Base-by-base conservation (phyloP, 805 yeast species). In the Phaffomyces antillensis region DNA sequence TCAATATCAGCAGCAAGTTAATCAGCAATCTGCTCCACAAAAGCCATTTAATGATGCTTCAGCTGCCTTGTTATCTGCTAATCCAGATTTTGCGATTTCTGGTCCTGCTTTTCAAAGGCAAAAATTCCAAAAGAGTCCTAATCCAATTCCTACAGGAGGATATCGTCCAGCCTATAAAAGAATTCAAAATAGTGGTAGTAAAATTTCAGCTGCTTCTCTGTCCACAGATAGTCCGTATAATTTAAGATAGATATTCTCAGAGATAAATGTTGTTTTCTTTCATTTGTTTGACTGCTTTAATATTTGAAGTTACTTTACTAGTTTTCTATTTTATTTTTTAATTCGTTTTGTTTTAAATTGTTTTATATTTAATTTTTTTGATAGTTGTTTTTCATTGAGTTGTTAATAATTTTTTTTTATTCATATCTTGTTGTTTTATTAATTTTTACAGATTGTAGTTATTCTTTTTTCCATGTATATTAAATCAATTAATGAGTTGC, bases 171-270 rank as follows among this genome's bases (percentile, higher is more conserved):
- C 71, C 1, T 70, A 68, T 47, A 70, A 64, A 51, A 64, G 65
- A 49, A 56, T 60, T 37, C 59, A 61, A 16, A 43, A 43, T 18
- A 43, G 44, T 20, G 59, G 58, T 5, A 64, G 54, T 36, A 63
- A 62, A 28, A 57, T 70, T 28, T 70, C 73, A 3, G 64, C 75
- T 12, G 71, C 76, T 9, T 64, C 75, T 1, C 44, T 64, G 32
- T 54, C 66, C 5, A 55, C 59, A 37, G 73, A 70, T 46, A 67
- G 75, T 51, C 76, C 78, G 3, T 76, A 75, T 51, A 71, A 63
- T 36, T 55, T 67, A 37, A 63, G 70, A 52, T 65, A 51, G 55
- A 23, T 23, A 28, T 28, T 7, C 26, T n/a, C 10, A 10, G 8
- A 17, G 17, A 15, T 18, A 16, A 17, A 11, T 18, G 25, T 30